Conservation (phyloP, 257 asterid genomes). For the Apocynum venetum region DNA sequence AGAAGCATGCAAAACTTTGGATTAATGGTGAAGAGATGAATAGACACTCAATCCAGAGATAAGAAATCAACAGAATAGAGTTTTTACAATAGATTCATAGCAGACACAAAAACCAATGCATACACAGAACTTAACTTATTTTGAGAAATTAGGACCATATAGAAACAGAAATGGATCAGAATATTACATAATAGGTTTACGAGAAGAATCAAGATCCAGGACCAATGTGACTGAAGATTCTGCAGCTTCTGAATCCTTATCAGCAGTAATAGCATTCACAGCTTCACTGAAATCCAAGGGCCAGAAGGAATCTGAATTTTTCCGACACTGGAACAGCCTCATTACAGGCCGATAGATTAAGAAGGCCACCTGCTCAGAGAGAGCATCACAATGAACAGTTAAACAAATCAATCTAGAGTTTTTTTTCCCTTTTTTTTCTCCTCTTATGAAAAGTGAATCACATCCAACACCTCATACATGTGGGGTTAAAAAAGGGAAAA, state of each 20-base stretch:
- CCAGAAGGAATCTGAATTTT: slow-evolving; percentile 62
- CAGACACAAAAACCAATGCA: neutral
- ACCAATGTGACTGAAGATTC: slow-evolving; percentile 41
- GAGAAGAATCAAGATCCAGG: slow-evolving; percentile 79
- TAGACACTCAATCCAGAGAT: neutral
- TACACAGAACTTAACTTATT: neutral
- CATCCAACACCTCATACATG: neutral
- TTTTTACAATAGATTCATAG: neutral
- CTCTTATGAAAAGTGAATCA: neutral
- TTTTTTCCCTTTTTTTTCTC: neutral
- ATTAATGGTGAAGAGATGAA: no score
- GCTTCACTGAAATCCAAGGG: slow-evolving; percentile 68
- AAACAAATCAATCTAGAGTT: neutral
- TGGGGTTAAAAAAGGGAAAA: slow-evolving; percentile 14
- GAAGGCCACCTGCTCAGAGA: slow-evolving; percentile 78
- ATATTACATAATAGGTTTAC: slow-evolving; percentile 59
- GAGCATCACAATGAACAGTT: slow-evolving; percentile 6
- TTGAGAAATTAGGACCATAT: neutral
- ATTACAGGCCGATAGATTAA: slow-evolving; percentile 93
- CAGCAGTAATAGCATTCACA: slow-evolving; percentile 34
- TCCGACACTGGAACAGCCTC: slow-evolving; percentile 86
- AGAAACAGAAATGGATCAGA: slow-evolving; percentile 17
- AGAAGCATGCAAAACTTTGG: neutral
- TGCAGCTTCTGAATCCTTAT: slow-evolving; percentile 53
- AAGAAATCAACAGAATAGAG: neutral